Conservation (phyloP, 2,329 filamentous ascomycete genomes). For the Neoscytalidium dimidiatum region DNA sequence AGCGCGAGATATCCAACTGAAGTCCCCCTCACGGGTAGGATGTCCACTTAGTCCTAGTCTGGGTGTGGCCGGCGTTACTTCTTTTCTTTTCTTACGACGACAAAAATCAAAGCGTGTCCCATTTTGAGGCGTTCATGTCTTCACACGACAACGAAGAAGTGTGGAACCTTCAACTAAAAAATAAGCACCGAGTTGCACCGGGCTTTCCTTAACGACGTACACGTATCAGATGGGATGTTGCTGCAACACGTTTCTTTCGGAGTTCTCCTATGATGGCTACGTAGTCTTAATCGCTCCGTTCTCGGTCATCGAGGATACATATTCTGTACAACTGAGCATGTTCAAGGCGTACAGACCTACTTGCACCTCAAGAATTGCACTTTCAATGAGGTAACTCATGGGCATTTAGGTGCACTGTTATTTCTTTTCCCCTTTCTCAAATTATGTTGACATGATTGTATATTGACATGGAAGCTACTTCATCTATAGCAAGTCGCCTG, state of each 20-base stretch:
- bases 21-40: neutral
- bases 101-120: neutral
- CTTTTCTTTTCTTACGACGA: neutral
- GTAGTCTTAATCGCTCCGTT: conserved; percentile 2
- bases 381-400: too few species aligned
- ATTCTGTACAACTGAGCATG: neutral
- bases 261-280: neutral
- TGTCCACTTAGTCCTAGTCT: neutral
- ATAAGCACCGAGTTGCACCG: too few species aligned
- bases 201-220: neutral
- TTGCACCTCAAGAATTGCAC: too few species aligned
- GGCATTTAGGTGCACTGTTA: too few species aligned
- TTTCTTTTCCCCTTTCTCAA: too few species aligned
- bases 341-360: neutral
- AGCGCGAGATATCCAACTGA: conserved; percentile 5
- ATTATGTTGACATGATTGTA: too few species aligned
- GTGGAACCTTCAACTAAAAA: neutral
- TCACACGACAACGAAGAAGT: neutral
- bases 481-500: too few species aligned
- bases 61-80: neutral
- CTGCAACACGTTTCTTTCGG: neutral
- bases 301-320: neutral
- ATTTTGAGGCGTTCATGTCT: neutral
- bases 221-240: neutral
- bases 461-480: too few species aligned